phyloP scores from a whole-genome alignment of 345 rosid species.

The Linum trigynum region DNA sequence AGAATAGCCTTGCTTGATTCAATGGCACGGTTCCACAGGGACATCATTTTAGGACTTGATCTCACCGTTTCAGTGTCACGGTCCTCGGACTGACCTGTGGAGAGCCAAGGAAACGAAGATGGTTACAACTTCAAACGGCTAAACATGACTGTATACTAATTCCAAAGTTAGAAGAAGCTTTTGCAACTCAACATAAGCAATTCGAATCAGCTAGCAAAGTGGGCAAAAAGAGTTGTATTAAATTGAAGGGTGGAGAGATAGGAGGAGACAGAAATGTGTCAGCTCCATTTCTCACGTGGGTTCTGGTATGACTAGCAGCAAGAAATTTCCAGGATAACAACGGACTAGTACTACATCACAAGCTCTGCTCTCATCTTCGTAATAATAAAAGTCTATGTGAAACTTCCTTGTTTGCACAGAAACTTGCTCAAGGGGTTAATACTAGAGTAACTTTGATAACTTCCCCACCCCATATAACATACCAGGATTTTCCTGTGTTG shows the following conservation, averaged over 20 bases:
- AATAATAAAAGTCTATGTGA: background rate
- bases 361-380: background rate
- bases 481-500: constrained; percentile 29
- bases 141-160: background rate
- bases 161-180: background rate
- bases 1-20: constrained; percentile 60
- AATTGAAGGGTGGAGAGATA: background rate
- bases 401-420: no score
- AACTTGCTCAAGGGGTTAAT: background rate
- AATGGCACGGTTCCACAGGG: constrained; percentile 59
- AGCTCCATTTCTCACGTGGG: constrained; percentile 14
- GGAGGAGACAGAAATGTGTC: constrained; percentile 12
- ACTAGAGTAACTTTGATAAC: background rate
- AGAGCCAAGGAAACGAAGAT: constrained; percentile 7
- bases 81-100: constrained; percentile 24
- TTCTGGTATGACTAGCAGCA: constrained; percentile 6
- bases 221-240: background rate
- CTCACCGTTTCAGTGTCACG: constrained; percentile 19
- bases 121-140: background rate
- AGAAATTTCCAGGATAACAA: constrained; percentile 4
- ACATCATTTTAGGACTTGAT: constrained; percentile 75
- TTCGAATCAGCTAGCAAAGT: background rate
- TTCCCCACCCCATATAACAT: constrained; percentile 10
- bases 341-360: background rate
- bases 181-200: background rate